Evolutionary conservation across 306 rosid species (phyloP).

Genomic region (Lathyrus tuberosus): DNA sequence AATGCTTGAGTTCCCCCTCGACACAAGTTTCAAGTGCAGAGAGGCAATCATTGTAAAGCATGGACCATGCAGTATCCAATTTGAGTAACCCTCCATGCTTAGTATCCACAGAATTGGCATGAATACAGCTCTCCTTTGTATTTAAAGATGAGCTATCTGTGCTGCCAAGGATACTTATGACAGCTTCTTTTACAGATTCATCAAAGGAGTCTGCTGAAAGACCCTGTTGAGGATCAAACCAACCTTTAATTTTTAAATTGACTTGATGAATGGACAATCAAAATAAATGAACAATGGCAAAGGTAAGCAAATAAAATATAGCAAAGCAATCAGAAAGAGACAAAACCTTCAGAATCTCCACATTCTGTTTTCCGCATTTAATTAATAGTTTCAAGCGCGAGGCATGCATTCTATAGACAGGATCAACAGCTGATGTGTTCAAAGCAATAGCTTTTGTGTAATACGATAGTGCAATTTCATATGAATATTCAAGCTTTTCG

Average conservation of each 20-base stretch:
- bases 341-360: slow-evolving; percentile 74
- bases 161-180: slow-evolving; percentile 52
- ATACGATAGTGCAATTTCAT: slow-evolving; percentile 74
- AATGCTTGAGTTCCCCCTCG: slow-evolving; percentile 98
- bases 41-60: slow-evolving; percentile 88
- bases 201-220: slow-evolving; percentile 70
- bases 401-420: slow-evolving; percentile 97
- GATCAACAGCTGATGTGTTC: slow-evolving; percentile 90
- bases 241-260: too few relatives aligned
- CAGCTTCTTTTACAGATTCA: slow-evolving; percentile 63
- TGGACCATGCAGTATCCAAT: slow-evolving; percentile 70
- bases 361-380: slow-evolving; percentile 65
- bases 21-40: slow-evolving; percentile 92
- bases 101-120: slow-evolving; percentile 50
- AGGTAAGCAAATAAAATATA: slow-evolving; percentile 29
- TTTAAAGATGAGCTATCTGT: slow-evolving; percentile 44
- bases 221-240: slow-evolving; percentile 60
- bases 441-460: slow-evolving; percentile 76
- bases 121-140: slow-evolving; percentile 45
- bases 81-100: slow-evolving; percentile 57
- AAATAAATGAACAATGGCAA: slow-evolving; percentile 27
- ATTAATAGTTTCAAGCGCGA: slow-evolving; percentile 86
- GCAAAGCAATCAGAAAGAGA: slow-evolving; percentile 37
- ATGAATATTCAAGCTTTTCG: slow-evolving; percentile 83
- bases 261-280: background rate